phyloP scores from a whole-genome alignment of 768 basidiomycete genomes.

The Kwoniella dendrophila region DNA sequence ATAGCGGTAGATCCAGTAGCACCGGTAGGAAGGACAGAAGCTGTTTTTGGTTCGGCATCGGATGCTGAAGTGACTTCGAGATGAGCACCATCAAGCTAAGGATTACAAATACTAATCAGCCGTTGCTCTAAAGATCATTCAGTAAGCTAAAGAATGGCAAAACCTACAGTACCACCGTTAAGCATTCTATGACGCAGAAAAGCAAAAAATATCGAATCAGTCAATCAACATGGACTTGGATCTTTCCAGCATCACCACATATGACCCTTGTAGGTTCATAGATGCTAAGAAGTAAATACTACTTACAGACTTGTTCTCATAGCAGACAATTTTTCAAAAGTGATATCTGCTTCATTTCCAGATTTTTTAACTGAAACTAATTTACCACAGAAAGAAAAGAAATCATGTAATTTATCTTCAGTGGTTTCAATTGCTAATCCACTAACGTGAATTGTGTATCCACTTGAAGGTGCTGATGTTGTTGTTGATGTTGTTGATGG shows the following conservation, averaged over 20 bases:
- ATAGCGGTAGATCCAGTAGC: constrained; percentile 50
- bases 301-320: constrained; percentile 40
- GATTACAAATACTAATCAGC: constrained; percentile 2
- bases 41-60: constrained; percentile 52
- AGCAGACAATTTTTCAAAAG: constrained; percentile 70
- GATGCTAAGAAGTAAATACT: not conserved
- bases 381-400: constrained; percentile 76
- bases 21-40: constrained; percentile 50
- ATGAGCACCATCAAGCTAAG: constrained; percentile 66
- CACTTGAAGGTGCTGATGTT: constrained; percentile 16
- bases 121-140: not conserved
- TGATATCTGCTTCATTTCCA: constrained; percentile 64
- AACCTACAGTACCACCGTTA: constrained; percentile 55
- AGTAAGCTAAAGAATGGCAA: not conserved
- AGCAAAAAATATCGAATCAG: not conserved
- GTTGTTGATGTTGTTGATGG: constrained; percentile 13
- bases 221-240: not conserved
- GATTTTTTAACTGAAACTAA: constrained; percentile 57
- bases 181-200: constrained; percentile 56
- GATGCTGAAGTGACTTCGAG: constrained; percentile 73
- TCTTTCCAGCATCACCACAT: not conserved
- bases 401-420: constrained; percentile 68
- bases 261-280: not conserved
- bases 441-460: constrained; percentile 61
- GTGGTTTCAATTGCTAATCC: constrained; percentile 70